A percentile compares a stretch with the other conserved stretches of the same genome.
Conservation (phyloP, 805 yeast genomes). For the Saccharomycopsis microspora region DNA sequence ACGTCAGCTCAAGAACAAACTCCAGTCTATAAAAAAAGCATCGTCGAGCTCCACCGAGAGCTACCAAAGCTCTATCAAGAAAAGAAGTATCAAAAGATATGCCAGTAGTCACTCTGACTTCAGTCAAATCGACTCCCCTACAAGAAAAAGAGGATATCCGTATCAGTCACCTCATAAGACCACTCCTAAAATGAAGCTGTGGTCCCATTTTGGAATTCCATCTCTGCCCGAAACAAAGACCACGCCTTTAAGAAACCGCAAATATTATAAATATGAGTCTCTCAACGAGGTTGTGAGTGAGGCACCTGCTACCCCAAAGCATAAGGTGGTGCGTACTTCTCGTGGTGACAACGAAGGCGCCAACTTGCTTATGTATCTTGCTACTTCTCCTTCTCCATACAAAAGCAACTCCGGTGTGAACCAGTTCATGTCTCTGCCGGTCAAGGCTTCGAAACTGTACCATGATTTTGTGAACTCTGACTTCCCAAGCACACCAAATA, state of each 20-base stretch:
- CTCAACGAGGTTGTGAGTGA: neutral
- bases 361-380: slow-evolving; percentile 66
- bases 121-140: neutral
- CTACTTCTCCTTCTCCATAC: slow-evolving; percentile 67
- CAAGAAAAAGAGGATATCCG: neutral
- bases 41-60: neutral
- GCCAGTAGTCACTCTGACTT: neutral
- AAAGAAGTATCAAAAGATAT: neutral
- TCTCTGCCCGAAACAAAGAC: neutral
- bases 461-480: slow-evolving; percentile 1
- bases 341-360: slow-evolving; percentile 53
- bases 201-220: neutral
- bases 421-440: slow-evolving; percentile 12
- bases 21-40: slow-evolving; percentile 4
- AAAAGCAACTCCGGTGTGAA: neutral
- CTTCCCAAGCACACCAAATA: slow-evolving; percentile 11
- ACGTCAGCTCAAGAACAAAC: slow-evolving; percentile 14
- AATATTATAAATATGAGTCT: neutral
- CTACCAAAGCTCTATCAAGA: neutral
- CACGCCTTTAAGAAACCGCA: slow-evolving; percentile 3
- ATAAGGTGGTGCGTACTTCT: slow-evolving; percentile 5
- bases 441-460: slow-evolving; percentile 4
- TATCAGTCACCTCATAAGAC: too few species aligned
- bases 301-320: slow-evolving; percentile 9
- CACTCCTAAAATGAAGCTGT: too few species aligned